Evolutionary conservation across 2,329 filamentous ascomycete genomes (phyloP), one percentile per base, ranked within the genome.

Genomic region (Fusarium sp.): DNA sequence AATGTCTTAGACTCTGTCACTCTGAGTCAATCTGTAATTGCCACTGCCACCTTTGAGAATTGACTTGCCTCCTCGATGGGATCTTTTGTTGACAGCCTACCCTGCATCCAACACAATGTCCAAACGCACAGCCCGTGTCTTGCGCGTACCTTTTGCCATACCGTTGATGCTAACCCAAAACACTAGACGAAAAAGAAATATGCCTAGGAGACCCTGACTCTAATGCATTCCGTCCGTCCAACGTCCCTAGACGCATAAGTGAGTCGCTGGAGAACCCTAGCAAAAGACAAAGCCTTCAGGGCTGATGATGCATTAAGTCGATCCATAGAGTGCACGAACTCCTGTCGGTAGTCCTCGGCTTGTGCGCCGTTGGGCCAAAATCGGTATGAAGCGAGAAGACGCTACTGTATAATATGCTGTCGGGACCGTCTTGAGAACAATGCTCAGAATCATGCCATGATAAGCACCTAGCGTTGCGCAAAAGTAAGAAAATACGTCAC

Each of bases 391-490:
- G 47, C 42, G 49, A 72, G 41, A 62, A 56, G 59, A 57, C 37
- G 51, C 59, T 41, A 37, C 34, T 37, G 34, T 37, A 48, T 49
- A 18, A 51, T 24, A 34, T 34, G 47, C 44, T 10, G 46, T 55
- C 16, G 18, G 69, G 73, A 63, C 72, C 56, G 34, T 53, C 54
- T 54, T 66, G 49, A 53, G 49, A 62, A 29, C 25, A 37, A 53
- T 47, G 53, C 69, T 59, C 61, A 69, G 71, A 30, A 73, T 75
- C 69, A 67, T 69, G 61, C 69, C 53, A 73, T 70, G 48, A 56
- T 67, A 44, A 57, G 29, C 46, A 54, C 42, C 10, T 71, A 62
- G 72, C 60, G 68, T 49, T 37, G 20, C 42, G 9, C 42, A 20
- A 44, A 22, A 47, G 40, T 46, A 18, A 41, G 12, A 41, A 56